Evolutionary conservation across 306 rosid genomes (phyloP).

Genomic region (Quercus ilex): DNA sequence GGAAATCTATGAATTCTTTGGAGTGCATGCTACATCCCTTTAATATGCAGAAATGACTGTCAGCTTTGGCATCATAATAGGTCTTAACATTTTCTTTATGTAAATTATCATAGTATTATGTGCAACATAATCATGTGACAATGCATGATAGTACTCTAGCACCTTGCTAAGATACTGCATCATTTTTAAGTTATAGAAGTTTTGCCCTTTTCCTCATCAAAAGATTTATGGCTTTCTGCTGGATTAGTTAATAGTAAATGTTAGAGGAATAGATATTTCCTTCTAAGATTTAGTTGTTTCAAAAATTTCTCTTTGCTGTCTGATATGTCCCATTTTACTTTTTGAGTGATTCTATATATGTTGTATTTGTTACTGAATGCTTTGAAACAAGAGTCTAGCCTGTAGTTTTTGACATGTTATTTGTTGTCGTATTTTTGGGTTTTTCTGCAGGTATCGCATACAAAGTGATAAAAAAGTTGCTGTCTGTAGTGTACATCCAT

Average conservation of each 20-base stretch:
- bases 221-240: background rate
- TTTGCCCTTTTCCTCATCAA: background rate
- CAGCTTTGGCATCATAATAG: background rate
- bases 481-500: constrained; percentile 90
- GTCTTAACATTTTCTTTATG: background rate
- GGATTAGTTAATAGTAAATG: background rate
- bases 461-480: constrained; percentile 87
- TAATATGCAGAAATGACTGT: background rate
- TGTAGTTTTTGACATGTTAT: constrained; percentile 4
- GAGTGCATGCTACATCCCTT: background rate
- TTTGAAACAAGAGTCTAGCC: background rate
- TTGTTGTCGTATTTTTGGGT: constrained; percentile 5
- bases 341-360: background rate
- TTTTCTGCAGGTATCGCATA: constrained; percentile 79
- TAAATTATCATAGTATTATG: background rate
- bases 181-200: background rate
- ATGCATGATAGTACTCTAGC: background rate
- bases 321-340: background rate
- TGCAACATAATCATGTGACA: background rate
- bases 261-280: background rate
- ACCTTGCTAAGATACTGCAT: background rate
- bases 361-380: background rate
- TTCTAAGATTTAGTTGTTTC: background rate
- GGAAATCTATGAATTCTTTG: background rate
- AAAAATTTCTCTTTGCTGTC: background rate